These are phyloP conservation scores for Sclerotinia sclerotiorum DNA, from an alignment of 2,329 filamentous ascomycete genomes.

Conservation along the genomic window DNA sequence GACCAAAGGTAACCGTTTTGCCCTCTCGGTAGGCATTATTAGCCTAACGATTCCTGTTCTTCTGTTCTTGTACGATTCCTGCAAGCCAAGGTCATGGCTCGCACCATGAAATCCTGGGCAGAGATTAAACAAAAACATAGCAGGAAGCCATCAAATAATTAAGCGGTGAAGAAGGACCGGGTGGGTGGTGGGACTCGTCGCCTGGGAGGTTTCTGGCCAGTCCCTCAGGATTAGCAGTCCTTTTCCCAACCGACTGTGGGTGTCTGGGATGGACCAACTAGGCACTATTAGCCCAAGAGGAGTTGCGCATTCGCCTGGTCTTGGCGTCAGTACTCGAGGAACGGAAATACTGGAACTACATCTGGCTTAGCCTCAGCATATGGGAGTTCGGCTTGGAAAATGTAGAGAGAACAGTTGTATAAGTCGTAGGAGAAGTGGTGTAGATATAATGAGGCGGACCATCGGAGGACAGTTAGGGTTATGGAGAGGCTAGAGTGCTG, in stretches of 20 bases:
- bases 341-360: background rate
- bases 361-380: background rate
- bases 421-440: background rate
- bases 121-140: too few relatives aligned
- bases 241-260: background rate
- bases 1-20: too few relatives aligned
- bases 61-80: background rate
- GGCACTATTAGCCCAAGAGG: constrained; percentile 4
- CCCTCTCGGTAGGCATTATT: background rate
- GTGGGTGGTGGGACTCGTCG: background rate
- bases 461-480: background rate
- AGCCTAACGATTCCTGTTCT: background rate
- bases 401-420: too few relatives aligned
- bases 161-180: background rate
- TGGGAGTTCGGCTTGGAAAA: background rate
- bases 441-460: background rate
- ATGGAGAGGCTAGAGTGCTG: background rate
- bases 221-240: background rate
- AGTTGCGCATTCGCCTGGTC: constrained; percentile 2
- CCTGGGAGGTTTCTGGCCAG: background rate
- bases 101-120: background rate
- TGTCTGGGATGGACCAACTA: background rate
- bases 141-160: too few relatives aligned
- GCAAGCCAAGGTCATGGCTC: background rate
- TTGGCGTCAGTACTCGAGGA: constrained; percentile 2